Evolutionary conservation across 139 green algal species (phyloP).

Genomic region (Closterium sp.): DNA sequence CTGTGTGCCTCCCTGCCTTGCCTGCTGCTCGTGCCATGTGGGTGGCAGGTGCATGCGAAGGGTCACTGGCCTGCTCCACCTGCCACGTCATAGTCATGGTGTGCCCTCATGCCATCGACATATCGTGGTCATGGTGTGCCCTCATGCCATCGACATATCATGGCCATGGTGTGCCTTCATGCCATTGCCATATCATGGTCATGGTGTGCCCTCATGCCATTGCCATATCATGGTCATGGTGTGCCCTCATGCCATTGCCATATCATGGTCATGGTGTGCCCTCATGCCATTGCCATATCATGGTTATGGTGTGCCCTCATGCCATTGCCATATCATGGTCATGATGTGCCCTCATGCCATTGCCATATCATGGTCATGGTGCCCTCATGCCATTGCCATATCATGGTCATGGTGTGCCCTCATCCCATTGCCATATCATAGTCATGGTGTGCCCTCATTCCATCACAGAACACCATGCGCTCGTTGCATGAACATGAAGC

Average conservation of each 20-base stretch:
- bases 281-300: too few species aligned
- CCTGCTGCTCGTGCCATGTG: not conserved
- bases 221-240: constrained; percentile 86
- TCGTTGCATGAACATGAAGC: too few species aligned
- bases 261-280: not conserved
- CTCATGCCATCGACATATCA: too few species aligned
- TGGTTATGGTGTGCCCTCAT: constrained; percentile 63
- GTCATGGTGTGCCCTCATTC: constrained; percentile 54
- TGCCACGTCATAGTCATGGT: constrained; percentile 90
- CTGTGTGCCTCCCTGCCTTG: not conserved
- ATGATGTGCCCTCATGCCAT: too few species aligned
- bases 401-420: too few species aligned
- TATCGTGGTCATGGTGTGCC: not conserved
- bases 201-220: too few species aligned
- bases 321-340: not conserved
- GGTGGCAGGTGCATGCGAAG: constrained; percentile 84
- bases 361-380: too few species aligned
- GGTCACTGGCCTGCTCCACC: constrained; percentile 94
- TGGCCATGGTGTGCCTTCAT: constrained; percentile 62
- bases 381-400: too few species aligned
- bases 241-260: not conserved
- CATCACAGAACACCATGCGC: too few species aligned
- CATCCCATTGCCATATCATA: too few species aligned
- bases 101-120: not conserved
- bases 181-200: not conserved